Base-by-base conservation (phyloP, 176 grass and related monocot genomes). In the Dendrocalamus sinicus region DNA sequence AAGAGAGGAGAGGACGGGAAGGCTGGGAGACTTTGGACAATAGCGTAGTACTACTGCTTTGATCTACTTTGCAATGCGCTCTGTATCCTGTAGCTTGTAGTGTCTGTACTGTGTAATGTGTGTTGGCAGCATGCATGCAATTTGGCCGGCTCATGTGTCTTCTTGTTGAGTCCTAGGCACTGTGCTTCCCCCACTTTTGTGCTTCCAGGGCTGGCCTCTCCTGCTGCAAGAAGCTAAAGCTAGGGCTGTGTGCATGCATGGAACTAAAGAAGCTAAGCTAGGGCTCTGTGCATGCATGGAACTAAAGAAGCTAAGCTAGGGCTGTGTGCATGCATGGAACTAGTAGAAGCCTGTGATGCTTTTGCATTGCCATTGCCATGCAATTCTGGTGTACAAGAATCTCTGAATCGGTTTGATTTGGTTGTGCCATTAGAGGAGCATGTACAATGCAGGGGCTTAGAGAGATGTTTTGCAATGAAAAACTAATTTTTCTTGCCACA, bases 1-100 rank as follows among this genome's bases (percentile, higher is more conserved):
- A 37, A 47, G 35, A 55, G 54, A 57, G 41, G 9, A 64, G 22
- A 37, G 61, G 35, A 55, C 35, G 60, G 39, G 70, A 75, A 68
- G 72, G 86, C 86, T 53, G 80, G 20, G 12, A 24, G 80, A 72
- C 65, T 83, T 83, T 83, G 80, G 80, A 88, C 73, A 32, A 8
- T 59, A 74, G 67, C 37, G 35, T 45, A 6, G 64, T 19, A 47
- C 8, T 58, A 1, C 55, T 19, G 8, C 35, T 40, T 10, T 22
- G 4, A 54, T 22, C 14, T 52, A 19, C 13, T 64, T 2, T 60
- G 54, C 40, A 37, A 37, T 55, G 32, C 73, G 55, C 55, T 58
- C 17, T 22, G 55, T 9, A 22, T 17, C 2, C 17, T 20, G 53
- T 20, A 19, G 51, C 51, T 17, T 55, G 53, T 20, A 57, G 16